Evolutionary conservation across 78 protist genomes (phyloP).

Genomic region (Dictyostelium purpureum): DNA sequence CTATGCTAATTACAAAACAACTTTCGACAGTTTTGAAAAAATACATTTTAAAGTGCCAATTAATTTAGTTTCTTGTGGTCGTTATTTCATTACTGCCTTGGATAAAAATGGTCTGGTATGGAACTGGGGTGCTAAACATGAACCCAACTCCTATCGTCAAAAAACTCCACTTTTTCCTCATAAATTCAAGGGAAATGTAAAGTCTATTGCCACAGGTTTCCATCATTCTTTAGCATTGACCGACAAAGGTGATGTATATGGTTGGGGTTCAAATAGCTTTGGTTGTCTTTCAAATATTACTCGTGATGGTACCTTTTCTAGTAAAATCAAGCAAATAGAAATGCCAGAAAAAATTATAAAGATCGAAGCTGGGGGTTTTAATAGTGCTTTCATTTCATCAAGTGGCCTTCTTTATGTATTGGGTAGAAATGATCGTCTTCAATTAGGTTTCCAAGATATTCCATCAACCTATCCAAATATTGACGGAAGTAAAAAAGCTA

Average conservation of each 20-base stretch:
- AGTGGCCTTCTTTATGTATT: neutral
- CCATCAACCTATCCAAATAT: too few species aligned
- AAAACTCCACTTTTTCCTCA: neutral
- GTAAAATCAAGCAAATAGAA: too few species aligned
- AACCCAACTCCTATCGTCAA: neutral
- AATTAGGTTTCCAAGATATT: neutral
- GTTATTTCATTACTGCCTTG: neutral
- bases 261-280: neutral
- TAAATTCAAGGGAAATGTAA: neutral
- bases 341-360: neutral
- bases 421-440: slow-evolving; percentile 31
- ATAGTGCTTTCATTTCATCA: neutral
- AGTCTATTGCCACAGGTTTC: neutral
- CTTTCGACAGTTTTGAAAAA: too few species aligned
- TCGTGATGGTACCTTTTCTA: neutral
- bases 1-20: too few species aligned
- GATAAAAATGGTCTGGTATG: neutral
- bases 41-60: neutral
- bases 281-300: neutral
- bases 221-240: neutral
- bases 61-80: slow-evolving; percentile 5
- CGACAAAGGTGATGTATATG: neutral
- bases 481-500: too few species aligned
- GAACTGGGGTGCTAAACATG: neutral
- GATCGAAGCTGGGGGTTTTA: neutral